These are phyloP conservation scores for Megacollybia marginata DNA, from an alignment of 768 basidiomycete genomes.

Conservation along the genomic window DNA sequence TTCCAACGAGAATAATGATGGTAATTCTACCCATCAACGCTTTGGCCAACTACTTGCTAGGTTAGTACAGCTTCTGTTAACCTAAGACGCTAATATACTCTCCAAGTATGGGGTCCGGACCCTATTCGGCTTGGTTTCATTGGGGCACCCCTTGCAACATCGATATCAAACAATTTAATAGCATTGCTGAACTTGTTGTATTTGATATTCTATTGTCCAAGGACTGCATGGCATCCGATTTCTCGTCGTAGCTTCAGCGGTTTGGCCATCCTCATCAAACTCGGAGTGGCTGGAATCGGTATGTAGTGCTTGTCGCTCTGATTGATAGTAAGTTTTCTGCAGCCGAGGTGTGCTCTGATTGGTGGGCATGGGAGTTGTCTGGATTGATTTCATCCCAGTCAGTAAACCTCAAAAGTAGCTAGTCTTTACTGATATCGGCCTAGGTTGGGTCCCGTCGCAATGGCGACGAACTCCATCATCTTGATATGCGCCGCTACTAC, in stretches of 20 bases:
- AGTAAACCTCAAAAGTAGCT: constrained; percentile 7
- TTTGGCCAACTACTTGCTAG: constrained; percentile 71
- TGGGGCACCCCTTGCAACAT: constrained; percentile 88
- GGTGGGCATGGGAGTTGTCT: constrained; percentile 96
- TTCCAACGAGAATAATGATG: constrained; percentile 79
- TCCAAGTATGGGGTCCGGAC: constrained; percentile 73
- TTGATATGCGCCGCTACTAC: constrained; percentile 67
- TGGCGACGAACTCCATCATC: constrained; percentile 88
- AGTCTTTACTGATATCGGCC: too few species aligned
- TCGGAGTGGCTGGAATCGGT: constrained; percentile 74
- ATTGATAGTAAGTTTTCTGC: too few species aligned
- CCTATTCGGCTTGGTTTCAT: constrained; percentile 79
- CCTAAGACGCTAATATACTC: too few species aligned
- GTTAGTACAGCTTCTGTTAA: background rate
- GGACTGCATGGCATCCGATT: constrained; percentile 82
- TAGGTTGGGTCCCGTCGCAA: constrained; percentile 73
- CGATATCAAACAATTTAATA: constrained; percentile 85
- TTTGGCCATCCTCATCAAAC: constrained; percentile 60
- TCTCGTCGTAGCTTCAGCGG: constrained; percentile 55
- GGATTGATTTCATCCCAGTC: constrained; percentile 48
- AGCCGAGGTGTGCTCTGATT: constrained; percentile 82
- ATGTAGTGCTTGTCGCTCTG: too few species aligned
- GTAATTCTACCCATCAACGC: constrained; percentile 78
- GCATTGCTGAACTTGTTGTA: constrained; percentile 54
- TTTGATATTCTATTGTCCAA: constrained; percentile 51